Conservation (phyloP, 169 alveolate species). For the Babesia ovata region DNA sequence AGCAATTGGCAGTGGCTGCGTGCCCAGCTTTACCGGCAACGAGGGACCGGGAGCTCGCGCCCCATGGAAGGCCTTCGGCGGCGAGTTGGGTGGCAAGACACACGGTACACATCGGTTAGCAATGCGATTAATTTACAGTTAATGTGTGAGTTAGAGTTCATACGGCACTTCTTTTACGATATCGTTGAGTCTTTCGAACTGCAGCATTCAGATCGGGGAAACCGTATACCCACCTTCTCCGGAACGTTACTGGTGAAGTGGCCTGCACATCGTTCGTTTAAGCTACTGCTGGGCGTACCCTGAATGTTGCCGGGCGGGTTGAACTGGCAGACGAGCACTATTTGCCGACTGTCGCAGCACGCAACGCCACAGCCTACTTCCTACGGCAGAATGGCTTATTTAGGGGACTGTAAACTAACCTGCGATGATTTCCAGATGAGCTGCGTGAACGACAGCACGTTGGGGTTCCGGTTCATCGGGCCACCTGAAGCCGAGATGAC, state of each 20-base stretch:
- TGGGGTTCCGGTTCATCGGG: slow-evolving; percentile 56
- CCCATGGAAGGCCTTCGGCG: slow-evolving; percentile 32
- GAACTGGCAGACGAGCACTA: slow-evolving; percentile 60
- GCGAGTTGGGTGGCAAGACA: not conserved
- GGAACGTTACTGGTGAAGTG: slow-evolving; percentile 37
- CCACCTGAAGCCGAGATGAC: slow-evolving; percentile 25
- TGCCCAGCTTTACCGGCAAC: not conserved
- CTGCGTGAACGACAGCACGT: slow-evolving; percentile 64
- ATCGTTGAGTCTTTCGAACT: slow-evolving; percentile 21
- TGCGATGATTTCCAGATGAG: slow-evolving; percentile 47
- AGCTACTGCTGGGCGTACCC: slow-evolving; percentile 22
- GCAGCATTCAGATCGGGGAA: not conserved
- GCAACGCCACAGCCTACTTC: slow-evolving; percentile 64
- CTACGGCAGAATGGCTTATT: slow-evolving; percentile 4
- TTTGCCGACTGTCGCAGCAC: slow-evolving; percentile 41
- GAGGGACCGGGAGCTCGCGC: not conserved
- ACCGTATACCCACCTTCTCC: slow-evolving; percentile 36
- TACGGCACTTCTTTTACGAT: not conserved
- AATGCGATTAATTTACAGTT: not conserved
- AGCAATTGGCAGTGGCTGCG: not conserved
- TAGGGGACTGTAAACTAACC: slow-evolving; percentile 22
- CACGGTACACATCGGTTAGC: not conserved
- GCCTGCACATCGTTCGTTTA: slow-evolving; percentile 17
- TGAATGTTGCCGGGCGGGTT: slow-evolving; percentile 67
- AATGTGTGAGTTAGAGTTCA: slow-evolving; percentile 1